Conservation (phyloP, 2,329 filamentous ascomycete genomes). For the Talaromyces amestolkiae region DNA sequence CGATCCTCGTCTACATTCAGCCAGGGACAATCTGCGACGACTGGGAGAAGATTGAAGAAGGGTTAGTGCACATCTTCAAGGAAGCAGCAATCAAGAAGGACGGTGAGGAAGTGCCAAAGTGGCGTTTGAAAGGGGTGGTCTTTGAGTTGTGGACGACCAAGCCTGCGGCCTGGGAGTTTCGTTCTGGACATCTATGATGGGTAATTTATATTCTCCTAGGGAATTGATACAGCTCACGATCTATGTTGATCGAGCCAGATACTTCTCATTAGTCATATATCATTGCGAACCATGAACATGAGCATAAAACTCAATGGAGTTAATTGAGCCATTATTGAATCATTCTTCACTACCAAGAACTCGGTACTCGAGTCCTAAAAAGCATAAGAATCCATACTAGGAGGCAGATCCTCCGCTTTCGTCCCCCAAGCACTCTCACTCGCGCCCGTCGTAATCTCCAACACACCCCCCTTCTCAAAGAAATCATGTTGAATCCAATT, state of each 20-base stretch:
- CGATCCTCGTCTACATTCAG: constrained; percentile 5
- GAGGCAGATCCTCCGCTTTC: constrained; percentile 55
- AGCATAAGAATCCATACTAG: constrained; percentile 43
- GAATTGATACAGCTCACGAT: background rate
- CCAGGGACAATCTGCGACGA: background rate
- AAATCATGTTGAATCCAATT: constrained; percentile 67
- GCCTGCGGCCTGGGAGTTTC: background rate
- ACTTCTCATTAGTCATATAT: background rate
- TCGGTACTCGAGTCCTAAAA: background rate
- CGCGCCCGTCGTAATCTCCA: constrained; percentile 59
- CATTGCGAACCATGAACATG: background rate
- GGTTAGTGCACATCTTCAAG: constrained; percentile 7
- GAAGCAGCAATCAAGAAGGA: background rate
- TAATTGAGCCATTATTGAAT: background rate
- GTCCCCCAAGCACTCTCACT: constrained; percentile 67
- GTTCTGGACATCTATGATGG: background rate
- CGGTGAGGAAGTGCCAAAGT: background rate
- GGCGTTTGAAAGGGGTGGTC: constrained; percentile 3
- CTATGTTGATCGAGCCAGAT: background rate
- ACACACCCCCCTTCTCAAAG: constrained; percentile 60
- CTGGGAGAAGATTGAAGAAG: constrained; percentile 3
- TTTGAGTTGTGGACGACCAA: constrained; percentile 1
- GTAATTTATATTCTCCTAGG: background rate
- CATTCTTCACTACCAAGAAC: background rate
- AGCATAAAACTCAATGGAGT: background rate